These are phyloP conservation scores for Leptomonas pyrrhocoris DNA, from an alignment of 208 protist species.

Conservation along the genomic window DNA sequence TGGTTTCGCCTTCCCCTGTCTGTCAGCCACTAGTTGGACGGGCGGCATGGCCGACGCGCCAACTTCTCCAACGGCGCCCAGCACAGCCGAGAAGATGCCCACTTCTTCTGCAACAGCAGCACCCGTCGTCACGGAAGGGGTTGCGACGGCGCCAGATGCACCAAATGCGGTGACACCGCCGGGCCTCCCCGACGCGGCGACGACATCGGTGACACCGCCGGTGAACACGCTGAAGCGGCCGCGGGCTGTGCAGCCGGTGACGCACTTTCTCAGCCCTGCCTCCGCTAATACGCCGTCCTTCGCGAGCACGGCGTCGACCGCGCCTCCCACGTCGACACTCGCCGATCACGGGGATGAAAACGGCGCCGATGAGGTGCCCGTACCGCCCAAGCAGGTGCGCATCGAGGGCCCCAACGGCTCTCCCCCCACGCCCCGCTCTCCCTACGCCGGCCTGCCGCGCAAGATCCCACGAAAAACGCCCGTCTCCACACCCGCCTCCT, in stretches of 20 bases:
- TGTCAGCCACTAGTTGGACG: too few species aligned
- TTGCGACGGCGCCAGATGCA: not conserved
- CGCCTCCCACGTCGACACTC: not conserved
- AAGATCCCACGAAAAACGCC: conserved; percentile 47
- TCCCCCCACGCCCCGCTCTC: conserved; percentile 25
- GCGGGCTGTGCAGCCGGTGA: conserved; percentile 31
- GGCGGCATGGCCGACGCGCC: not conserved
- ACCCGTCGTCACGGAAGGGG: not conserved
- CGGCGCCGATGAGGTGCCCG: conserved; percentile 3
- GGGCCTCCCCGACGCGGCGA: not conserved
- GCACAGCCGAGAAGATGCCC: not conserved
- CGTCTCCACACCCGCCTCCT: conserved; percentile 30
- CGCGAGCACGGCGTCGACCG: not conserved
- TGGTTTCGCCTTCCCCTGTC: too few species aligned
- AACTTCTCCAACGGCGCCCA: not conserved
- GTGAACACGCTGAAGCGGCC: conserved; percentile 37
- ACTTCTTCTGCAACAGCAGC: not conserved
- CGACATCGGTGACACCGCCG: not conserved
- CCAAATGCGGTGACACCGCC: not conserved
- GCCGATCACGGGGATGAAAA: not conserved
- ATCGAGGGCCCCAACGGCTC: conserved; percentile 5
- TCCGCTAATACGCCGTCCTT: not conserved
- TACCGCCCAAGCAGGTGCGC: conserved; percentile 22
- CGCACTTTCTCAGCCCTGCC: conserved; percentile 23
- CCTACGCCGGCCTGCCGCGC: conserved; percentile 24